Evolutionary conservation across 495 filamentous ascomycete species (phyloP).

Genomic region (Friedmanniomyces endolithicus): DNA sequence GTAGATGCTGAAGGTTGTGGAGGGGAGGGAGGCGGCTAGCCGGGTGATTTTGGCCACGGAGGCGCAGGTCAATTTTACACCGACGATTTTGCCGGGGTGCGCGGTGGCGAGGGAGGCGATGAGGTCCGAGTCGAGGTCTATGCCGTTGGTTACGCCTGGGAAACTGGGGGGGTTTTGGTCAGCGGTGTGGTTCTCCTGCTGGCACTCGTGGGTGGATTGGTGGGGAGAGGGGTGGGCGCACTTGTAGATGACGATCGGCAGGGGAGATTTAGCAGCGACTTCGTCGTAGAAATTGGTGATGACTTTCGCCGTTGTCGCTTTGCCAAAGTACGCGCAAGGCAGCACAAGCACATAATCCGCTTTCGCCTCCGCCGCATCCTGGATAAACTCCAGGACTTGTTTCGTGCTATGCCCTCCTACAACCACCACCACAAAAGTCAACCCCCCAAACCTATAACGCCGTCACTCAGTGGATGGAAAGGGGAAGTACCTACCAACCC

Average conservation of each 20-base stretch:
- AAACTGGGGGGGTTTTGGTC: background rate
- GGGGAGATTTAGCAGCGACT: conserved; percentile 37
- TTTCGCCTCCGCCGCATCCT: conserved; percentile 45
- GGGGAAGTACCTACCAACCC: background rate
- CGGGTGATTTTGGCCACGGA: conserved; percentile 55
- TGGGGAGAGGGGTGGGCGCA: conserved; percentile 30
- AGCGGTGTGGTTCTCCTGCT: too few species aligned
- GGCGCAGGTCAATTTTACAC: conserved; percentile 59
- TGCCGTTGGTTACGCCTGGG: conserved; percentile 51
- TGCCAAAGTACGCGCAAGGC: conserved; percentile 54
- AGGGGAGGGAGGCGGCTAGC: conserved; percentile 41
- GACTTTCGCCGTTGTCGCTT: conserved; percentile 44
- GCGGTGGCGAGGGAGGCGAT: conserved; percentile 41
- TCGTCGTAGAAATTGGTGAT: conserved; percentile 50
- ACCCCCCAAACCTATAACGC: too few species aligned
- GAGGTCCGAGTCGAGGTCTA: conserved; percentile 53
- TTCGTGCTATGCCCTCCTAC: conserved; percentile 50
- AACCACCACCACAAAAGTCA: too few species aligned
- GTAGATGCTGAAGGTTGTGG: conserved; percentile 48
- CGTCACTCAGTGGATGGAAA: too few species aligned
- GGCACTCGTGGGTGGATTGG: too few species aligned
- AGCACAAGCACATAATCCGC: conserved; percentile 50
- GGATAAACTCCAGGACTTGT: conserved; percentile 47
- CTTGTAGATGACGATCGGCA: conserved; percentile 58
- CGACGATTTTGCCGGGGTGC: conserved; percentile 45